These are phyloP conservation scores for Litchi chinensis DNA, from an alignment of 345 rosid genomes.

Conservation along the genomic window DNA sequence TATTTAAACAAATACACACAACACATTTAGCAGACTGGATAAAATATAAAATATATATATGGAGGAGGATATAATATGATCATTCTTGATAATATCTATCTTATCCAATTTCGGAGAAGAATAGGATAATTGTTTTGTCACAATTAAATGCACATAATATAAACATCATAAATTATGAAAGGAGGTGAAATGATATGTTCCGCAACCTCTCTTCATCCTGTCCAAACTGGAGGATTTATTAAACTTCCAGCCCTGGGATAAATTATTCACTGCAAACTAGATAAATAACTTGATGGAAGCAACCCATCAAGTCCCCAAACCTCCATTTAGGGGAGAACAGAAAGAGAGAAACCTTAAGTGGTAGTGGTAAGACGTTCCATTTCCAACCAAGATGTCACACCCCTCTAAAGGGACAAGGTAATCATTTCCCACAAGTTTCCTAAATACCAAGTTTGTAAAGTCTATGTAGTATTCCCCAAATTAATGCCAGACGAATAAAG, in stretches of 20 bases:
- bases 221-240: not conserved
- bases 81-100: not conserved
- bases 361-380: not conserved
- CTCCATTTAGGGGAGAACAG: not conserved
- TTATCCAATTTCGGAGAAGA: not conserved
- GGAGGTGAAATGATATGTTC: not conserved
- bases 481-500: not conserved
- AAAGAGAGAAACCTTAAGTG: slow-evolving; percentile 1
- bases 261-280: not conserved
- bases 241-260: not conserved
- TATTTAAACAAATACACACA: not conserved
- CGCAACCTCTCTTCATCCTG: not conserved
- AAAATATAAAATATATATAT: not conserved
- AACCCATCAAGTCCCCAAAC: not conserved
- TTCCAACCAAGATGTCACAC: not conserved
- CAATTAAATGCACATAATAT: not conserved
- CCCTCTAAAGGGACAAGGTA: not conserved
- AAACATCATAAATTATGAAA: not conserved
- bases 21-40: not conserved
- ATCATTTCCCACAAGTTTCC: not conserved
- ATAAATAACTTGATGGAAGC: not conserved
- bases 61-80: not conserved
- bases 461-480: not conserved
- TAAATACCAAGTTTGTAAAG: not conserved
- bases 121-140: not conserved